Percentiles rank a stretch among this genome's conserved stretches.
Conservation (phyloP, 2,329 filamentous ascomycete genomes). For the Aspergillus phoenicis region DNA sequence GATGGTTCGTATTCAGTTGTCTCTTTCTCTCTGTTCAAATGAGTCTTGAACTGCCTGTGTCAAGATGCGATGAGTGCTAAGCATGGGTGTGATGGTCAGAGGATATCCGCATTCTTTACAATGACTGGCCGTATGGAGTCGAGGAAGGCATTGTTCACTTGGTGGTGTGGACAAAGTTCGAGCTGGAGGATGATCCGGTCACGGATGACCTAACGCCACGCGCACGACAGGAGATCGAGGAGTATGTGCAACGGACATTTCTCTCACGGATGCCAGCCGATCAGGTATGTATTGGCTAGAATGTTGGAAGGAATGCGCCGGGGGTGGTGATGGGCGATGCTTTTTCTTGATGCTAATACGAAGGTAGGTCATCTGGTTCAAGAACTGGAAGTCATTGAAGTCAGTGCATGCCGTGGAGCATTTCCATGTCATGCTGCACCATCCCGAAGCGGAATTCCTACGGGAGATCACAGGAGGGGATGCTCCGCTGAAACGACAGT, state of each 20-base stretch:
- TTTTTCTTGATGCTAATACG: constrained; percentile 8
- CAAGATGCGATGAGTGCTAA: background rate
- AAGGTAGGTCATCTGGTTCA: constrained; percentile 77
- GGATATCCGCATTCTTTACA: constrained; percentile 75
- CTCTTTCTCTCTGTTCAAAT: too few species aligned
- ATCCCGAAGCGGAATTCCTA: constrained; percentile 71
- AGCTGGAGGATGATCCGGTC: constrained; percentile 68
- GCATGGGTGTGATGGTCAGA: constrained; percentile 32
- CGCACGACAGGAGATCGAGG: constrained; percentile 67
- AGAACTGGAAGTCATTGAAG: constrained; percentile 85
- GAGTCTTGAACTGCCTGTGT: background rate
- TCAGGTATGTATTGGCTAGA: constrained; percentile 37
- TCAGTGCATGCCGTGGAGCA: constrained; percentile 87
- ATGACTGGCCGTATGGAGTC: constrained; percentile 94
- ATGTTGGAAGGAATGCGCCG: background rate
- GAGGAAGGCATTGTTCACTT: constrained; percentile 77
- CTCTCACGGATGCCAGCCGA: constrained; percentile 47
- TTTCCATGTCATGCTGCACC: constrained; percentile 89
- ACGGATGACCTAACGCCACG: constrained; percentile 68
- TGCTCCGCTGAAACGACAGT: constrained; percentile 52
- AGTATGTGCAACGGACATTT: constrained; percentile 71
- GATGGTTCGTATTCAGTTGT: constrained; percentile 31
- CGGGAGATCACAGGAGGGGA: constrained; percentile 72
- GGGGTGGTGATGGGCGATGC: background rate
- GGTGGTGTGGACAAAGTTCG: constrained; percentile 92